Conservation (phyloP, 2,329 filamentous ascomycete genomes). For the Fusarium mundagurra region DNA sequence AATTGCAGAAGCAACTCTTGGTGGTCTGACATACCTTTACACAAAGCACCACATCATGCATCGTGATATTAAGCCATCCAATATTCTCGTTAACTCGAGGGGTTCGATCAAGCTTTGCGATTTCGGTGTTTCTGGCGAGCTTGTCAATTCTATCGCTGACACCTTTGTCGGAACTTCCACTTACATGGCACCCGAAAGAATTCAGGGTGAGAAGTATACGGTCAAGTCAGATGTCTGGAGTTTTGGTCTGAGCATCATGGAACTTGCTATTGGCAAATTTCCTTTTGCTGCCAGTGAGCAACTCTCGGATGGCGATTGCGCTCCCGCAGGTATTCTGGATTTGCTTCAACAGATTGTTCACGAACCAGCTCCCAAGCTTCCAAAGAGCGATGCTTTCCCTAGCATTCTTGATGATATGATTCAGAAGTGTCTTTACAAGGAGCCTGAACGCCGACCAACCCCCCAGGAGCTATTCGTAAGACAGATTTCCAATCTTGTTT, state of each 20-base stretch:
- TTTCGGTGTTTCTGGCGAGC: constrained; percentile 97
- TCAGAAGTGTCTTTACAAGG: constrained; percentile 92
- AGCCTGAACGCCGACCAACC: constrained; percentile 87
- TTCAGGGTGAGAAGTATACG: constrained; percentile 95
- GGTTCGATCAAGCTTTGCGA: constrained; percentile 98
- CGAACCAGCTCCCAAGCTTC: constrained; percentile 90
- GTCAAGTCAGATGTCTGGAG: constrained; percentile 99
- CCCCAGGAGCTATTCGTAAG: constrained; percentile 92
- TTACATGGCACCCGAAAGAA: constrained; percentile 98
- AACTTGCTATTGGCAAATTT: constrained; percentile 96
- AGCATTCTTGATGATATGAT: constrained; percentile 96
- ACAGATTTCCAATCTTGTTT: constrained; percentile 9
- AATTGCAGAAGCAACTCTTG: constrained; percentile 94
- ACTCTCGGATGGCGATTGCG: constrained; percentile 77
- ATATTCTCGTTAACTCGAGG: constrained; percentile 93
- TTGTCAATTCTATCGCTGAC: constrained; percentile 97
- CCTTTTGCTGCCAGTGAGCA: constrained; percentile 84
- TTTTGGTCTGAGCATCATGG: constrained; percentile 95
- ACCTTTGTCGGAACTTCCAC: constrained; percentile 99
- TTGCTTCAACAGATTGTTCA: constrained; percentile 97
- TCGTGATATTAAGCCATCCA: constrained; percentile 97
- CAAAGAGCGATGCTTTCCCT: constrained; percentile 97
- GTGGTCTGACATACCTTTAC: constrained; percentile 94
- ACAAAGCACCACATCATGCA: constrained; percentile 98
- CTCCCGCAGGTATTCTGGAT: constrained; percentile 94